Base-by-base conservation (phyloP, 1,139 yeast species). In the Pneumocystis sp. region DNA sequence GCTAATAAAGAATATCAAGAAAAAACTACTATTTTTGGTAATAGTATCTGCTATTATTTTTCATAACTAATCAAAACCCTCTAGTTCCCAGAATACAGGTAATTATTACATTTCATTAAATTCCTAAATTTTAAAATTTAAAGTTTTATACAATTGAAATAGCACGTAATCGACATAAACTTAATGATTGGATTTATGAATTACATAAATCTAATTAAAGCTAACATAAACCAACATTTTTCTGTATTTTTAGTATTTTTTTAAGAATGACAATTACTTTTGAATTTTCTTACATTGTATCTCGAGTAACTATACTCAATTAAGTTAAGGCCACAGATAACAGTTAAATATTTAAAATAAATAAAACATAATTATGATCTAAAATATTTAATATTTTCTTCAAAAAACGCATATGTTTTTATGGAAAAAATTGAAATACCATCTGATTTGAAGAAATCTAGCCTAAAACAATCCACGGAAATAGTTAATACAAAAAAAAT, bases 71-170 rank as follows among this genome's bases (percentile, higher is more conserved):
- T 57, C n/a, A 65, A 31, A 19, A 25, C 31, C 34, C 3, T 8
- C 4, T 44, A 69, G 72, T 70, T 10, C 70, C 71, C 1, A 69
- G 72, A 17, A 70, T 70, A 66, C 72, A 67, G 61, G 65, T 64
- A 35, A 45, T 59, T 2, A 25, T 8, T 45, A 7, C 15, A 7
- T 64, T 57, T 37, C 6, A 17, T 31, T 42, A 19, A 1, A 29
- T 59, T 25, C 25, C 17, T 35, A 12, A 4, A 45, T 42, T 8
- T 37, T 95, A 91, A 67, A 84, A 97, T 79, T 83, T 90, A 74
- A 97, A 93, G 78, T 93, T 95, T 74, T 88, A 91, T 72, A 97
- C 97, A 66, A 82, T 90, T 73, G 99, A 93, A 78, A 87, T 93
- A 70, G 90, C 89, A 69, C 86, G 99, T 82, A 95, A 95, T 78